A percentile compares a stretch with the other conserved stretches of the same genome.
These are phyloP conservation scores for Nitzschia sp. DNA, from an alignment of 108 stramenopile species.

Conservation along the genomic window DNA sequence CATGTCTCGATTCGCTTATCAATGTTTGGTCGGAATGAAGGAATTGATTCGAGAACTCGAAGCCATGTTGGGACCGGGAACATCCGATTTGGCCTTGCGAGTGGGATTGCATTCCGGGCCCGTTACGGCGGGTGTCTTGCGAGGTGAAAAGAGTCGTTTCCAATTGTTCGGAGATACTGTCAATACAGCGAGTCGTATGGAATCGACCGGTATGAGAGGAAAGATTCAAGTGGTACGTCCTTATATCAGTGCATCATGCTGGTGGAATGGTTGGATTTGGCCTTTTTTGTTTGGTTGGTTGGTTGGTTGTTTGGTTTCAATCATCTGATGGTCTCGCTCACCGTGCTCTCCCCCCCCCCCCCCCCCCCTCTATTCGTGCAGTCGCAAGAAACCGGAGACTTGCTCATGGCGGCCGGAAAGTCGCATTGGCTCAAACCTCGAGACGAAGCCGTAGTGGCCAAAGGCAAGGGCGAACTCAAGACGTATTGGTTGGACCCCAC, in stretches of 20 bases:
- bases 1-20: conserved; percentile 48
- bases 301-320: too few species aligned
- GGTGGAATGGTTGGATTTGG: too few species aligned
- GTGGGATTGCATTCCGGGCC: conserved; percentile 60
- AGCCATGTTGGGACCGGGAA: conserved; percentile 31
- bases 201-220: conserved; percentile 44
- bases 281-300: too few species aligned
- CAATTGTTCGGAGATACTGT: conserved; percentile 74
- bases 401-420: conserved; percentile 41
- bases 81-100: conserved; percentile 39
- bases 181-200: conserved; percentile 56
- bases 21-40: conserved; percentile 44
- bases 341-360: too few species aligned
- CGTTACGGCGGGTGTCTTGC: conserved; percentile 59
- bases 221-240: conserved; percentile 56
- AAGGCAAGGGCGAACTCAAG: conserved; percentile 63
- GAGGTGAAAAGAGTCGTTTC: conserved; percentile 60
- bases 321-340: too few species aligned
- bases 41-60: conserved; percentile 28
- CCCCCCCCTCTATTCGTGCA: too few species aligned
- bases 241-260: too few species aligned
- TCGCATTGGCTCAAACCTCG: conserved; percentile 47
- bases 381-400: conserved; percentile 51
- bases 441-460: conserved; percentile 44
- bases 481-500: conserved; percentile 58